Evolutionary conservation across 371 early-diverging fungal species (phyloP).

Genomic region (Mucor velutinosus): DNA sequence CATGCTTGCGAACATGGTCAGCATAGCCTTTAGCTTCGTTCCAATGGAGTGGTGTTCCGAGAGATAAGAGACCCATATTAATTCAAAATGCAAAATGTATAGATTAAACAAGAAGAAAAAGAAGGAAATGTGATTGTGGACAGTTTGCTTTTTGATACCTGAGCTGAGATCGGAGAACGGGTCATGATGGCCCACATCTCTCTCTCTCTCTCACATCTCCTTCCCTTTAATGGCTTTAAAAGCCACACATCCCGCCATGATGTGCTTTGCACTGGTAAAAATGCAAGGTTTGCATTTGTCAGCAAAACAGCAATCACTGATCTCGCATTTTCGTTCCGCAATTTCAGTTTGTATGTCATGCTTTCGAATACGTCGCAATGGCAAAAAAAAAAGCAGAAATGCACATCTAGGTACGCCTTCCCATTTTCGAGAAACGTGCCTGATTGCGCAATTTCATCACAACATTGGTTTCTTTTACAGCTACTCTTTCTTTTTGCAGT

Average conservation of each 20-base stretch:
- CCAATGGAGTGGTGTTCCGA: conserved; percentile 97
- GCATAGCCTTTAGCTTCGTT: conserved; percentile 84
- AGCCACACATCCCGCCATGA: neutral
- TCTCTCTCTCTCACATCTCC: neutral
- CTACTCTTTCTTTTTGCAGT: neutral
- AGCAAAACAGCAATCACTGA: conserved; percentile 5
- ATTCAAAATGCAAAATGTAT: neutral
- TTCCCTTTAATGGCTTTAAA: conserved; percentile 1
- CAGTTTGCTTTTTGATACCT: neutral
- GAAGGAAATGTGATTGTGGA: neutral
- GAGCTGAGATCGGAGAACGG: neutral
- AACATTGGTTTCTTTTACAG: neutral
- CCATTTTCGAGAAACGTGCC: neutral
- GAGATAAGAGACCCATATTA: conserved; percentile 90
- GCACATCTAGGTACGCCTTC: neutral
- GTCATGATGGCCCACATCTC: neutral
- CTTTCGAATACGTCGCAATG: neutral
- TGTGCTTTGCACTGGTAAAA: neutral
- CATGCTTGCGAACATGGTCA: conserved; percentile 88
- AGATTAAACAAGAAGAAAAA: neutral
- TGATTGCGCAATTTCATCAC: conserved; percentile 1
- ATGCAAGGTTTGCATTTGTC: neutral
- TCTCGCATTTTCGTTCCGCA: neutral
- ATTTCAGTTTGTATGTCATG: neutral
- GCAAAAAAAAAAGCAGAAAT: neutral